Conservation (phyloP, 768 basidiomycete species). For the Lentinula aciculospora region DNA sequence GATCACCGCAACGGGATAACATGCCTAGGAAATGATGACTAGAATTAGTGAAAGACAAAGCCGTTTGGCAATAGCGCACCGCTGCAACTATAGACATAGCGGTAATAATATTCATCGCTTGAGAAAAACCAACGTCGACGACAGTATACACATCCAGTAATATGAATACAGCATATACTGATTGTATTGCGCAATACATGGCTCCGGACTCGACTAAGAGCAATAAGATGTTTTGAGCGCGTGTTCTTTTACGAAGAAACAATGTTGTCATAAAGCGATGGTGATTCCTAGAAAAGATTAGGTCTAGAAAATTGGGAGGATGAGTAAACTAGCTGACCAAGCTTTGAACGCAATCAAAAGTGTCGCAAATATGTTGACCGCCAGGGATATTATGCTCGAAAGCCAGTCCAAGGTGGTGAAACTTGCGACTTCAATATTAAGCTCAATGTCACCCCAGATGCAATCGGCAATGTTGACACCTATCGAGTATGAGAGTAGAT, state of each 20-base stretch:
- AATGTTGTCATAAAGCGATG: not conserved
- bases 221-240: not conserved
- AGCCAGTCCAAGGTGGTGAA: not conserved
- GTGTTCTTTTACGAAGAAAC: not conserved
- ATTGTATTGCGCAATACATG: not conserved
- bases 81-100: not conserved
- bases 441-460: not conserved
- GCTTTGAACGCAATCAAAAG: not conserved
- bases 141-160: not conserved
- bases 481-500: not conserved
- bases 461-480: not conserved
- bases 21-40: not conserved
- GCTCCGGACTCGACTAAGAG: not conserved
- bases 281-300: not conserved
- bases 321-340: not conserved
- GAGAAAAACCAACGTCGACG: not conserved
- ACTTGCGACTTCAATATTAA: not conserved
- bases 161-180: not conserved
- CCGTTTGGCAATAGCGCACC: not conserved
- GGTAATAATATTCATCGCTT: not conserved
- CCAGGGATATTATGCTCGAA: not conserved
- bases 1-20: not conserved
- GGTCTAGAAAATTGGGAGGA: not conserved
- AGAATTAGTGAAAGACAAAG: not conserved
- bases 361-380: not conserved